A percentile compares a stretch with the other conserved stretches of the same genome.
These are phyloP conservation scores for Onygena corvina DNA, from an alignment of 2,329 filamentous ascomycete species.

Conservation along the genomic window DNA sequence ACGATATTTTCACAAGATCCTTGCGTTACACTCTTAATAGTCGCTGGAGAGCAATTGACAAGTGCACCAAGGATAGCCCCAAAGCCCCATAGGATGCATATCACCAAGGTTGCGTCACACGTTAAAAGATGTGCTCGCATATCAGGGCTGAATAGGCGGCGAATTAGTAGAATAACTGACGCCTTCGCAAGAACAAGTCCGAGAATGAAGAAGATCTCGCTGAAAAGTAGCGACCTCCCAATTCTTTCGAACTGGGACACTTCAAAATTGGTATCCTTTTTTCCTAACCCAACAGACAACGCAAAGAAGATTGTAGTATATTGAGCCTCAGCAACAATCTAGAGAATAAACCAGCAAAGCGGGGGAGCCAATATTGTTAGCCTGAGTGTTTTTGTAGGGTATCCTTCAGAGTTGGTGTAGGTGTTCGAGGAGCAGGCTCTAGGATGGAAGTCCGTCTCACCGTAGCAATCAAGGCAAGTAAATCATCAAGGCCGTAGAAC, in stretches of 20 bases:
- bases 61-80: not conserved
- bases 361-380: not conserved
- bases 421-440: not conserved
- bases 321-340: not conserved
- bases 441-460: not conserved
- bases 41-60: not conserved
- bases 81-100: not conserved
- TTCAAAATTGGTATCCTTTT: not conserved
- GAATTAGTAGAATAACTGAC: not conserved
- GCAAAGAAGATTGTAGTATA: slow-evolving; percentile 1
- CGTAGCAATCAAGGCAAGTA: not conserved
- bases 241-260: not conserved
- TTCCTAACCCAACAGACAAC: not conserved
- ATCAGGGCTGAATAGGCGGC: slow-evolving; percentile 2
- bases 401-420: no score
- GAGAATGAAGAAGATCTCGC: slow-evolving; percentile 1
- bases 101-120: not conserved
- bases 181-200: not conserved
- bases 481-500: not conserved
- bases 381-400: no score
- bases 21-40: not conserved
- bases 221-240: not conserved
- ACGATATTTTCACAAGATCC: not conserved
- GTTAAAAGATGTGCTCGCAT: not conserved
- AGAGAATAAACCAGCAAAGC: not conserved